These are phyloP conservation scores for Zygoascus flipseniorum DNA, from an alignment of 805 yeast species.

Conservation along the genomic window DNA sequence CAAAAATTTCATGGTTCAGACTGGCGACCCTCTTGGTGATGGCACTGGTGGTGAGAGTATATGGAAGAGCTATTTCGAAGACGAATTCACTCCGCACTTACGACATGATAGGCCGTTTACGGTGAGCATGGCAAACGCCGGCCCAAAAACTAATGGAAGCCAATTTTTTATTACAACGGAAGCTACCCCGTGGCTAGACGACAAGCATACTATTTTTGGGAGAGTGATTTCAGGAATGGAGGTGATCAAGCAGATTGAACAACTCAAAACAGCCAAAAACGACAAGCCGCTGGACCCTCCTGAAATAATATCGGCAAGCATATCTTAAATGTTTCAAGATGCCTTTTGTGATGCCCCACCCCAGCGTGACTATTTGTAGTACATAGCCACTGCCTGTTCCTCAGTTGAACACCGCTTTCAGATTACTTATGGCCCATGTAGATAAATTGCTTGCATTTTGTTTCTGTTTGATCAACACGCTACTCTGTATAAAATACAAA, in stretches of 20 bases:
- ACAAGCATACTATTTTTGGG: conserved; percentile 53
- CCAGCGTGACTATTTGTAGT: no score
- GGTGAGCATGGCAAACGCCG: conserved; percentile 56
- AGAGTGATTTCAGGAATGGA: conserved; percentile 42
- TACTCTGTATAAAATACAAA: no score
- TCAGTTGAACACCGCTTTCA: no score
- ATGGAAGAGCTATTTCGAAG: conserved; percentile 35
- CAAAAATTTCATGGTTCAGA: conserved; percentile 51
- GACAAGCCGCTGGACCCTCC: conserved; percentile 40
- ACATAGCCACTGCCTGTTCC: no score
- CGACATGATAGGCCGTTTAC: conserved; percentile 45
- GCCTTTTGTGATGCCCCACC: no score
- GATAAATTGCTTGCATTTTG: no score
- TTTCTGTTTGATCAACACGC: no score
- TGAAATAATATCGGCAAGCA: conserved; percentile 17
- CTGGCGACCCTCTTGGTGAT: conserved; percentile 46
- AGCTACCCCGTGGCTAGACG: conserved; percentile 45
- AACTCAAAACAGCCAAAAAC: conserved; percentile 35
- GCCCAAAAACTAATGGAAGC: conserved; percentile 50
- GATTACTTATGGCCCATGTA: no score
- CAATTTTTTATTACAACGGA: conserved; percentile 55
- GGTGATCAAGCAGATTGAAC: conserved; percentile 41
- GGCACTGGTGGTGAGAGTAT: conserved; percentile 35
- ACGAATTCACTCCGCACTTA: conserved; percentile 39
- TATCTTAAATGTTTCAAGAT: conserved; percentile 2